Evolutionary conservation across 306 rosid genomes (phyloP), one percentile per base, ranked within the genome.

Genomic region (Lathyrus oleraceus): DNA sequence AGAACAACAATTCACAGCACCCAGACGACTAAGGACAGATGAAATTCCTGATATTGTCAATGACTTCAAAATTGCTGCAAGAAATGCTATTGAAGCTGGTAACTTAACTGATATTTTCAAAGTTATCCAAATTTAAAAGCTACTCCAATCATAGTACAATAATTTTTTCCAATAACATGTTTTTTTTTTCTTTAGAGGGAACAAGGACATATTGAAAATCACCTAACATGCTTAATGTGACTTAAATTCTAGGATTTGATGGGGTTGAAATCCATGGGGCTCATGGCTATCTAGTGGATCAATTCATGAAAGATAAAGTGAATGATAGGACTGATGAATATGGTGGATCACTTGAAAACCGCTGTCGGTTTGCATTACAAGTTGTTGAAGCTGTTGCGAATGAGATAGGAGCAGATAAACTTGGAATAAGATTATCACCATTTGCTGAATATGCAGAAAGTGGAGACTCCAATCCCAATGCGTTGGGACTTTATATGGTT

Each of bases 221-320:
- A 47, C 6, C 7, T 65, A 27, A 20, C 21, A 42, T 51, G n/a
- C 47, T 3, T 5, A 12, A 60, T 20, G 2, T 8, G 66, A n/a
- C n/a, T n/a, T n/a, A 65, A n/a, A n/a, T n/a, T n/a, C n/a, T n/a
- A n/a, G n/a, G n/a, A n/a, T 91, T 87, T 69, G 91, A 88, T 71
- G 97, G 95, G 40, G 86, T 88, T 67, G 96, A 90, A 79, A 78
- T 90, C 38, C 91, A 90, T 30, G 90, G 85, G 6, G 95, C 85
- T 20, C 71, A 86, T 68, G 96, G 95, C 49, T 90, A 84, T 79
- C 61, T 90, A 7, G 56, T 84, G 8, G 90, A 88, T 4, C 89
- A 91, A 44, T 91, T 91, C 58, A 27, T 86, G 65, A 88, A 88
- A 63, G 95, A 91, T 20, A 3, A 71, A 49, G 83, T 80, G 32